A percentile compares a stretch with the other conserved stretches of the same genome.
These are phyloP conservation scores for Mycena epipterygia DNA, from an alignment of 768 basidiomycete species.

Conservation along the genomic window DNA sequence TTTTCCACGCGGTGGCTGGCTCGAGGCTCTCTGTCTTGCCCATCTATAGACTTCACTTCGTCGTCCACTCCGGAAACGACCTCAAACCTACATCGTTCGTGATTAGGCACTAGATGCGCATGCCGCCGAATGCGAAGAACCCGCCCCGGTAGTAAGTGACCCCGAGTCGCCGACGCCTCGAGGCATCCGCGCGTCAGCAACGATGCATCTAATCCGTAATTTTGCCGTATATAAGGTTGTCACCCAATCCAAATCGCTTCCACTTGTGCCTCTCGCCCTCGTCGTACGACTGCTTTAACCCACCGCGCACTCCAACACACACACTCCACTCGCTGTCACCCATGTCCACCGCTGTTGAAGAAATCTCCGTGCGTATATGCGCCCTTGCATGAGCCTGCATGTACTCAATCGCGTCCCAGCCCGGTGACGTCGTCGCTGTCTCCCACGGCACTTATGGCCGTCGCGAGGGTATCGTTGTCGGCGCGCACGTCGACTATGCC, in stretches of 20 bases:
- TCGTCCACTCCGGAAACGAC: not conserved
- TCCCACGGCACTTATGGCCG: conserved; percentile 72
- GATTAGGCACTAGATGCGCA: not conserved
- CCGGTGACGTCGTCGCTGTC: conserved; percentile 87
- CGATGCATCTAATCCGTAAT: conserved; percentile 41
- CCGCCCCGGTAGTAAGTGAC: not conserved
- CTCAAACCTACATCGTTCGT: not conserved
- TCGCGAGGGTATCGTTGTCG: conserved; percentile 86
- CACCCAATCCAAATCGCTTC: not conserved
- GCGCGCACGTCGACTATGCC: conserved; percentile 76
- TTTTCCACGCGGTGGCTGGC: not conserved
- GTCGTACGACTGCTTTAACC: conserved; percentile 14
- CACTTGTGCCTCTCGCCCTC: not conserved
- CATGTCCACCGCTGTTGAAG: conserved; percentile 27
- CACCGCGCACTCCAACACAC: not conserved
- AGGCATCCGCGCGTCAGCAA: conserved; percentile 48
- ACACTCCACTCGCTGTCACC: not conserved
- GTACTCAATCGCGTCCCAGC: conserved; percentile 50
- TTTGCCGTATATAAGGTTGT: conserved; percentile 31
- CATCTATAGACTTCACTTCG: not conserved
- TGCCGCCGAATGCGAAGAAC: not conserved
- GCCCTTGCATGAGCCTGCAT: no score
- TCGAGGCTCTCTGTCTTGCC: not conserved
- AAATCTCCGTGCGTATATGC: conserved; percentile 16
- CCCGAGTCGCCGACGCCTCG: conserved; percentile 43